These are phyloP conservation scores for Neonectria faginata DNA, from an alignment of 2,329 filamentous ascomycete genomes.

Conservation along the genomic window DNA sequence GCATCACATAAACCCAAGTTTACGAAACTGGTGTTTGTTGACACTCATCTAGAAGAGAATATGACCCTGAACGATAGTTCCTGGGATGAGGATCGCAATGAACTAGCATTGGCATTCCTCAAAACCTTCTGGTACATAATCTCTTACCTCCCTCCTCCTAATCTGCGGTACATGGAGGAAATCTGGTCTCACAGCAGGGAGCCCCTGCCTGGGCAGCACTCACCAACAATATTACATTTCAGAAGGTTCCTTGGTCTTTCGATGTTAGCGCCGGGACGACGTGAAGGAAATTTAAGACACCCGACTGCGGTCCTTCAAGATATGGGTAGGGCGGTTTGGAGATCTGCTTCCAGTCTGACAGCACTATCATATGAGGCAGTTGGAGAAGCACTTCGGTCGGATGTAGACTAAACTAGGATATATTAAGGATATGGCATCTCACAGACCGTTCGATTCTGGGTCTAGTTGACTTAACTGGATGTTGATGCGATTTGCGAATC, in stretches of 20 bases:
- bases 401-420: background rate
- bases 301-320: background rate
- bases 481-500: background rate
- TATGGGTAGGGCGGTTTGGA: background rate
- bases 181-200: no score
- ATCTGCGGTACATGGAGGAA: background rate
- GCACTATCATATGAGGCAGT: background rate
- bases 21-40: background rate
- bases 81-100: background rate
- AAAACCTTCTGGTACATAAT: background rate
- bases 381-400: background rate
- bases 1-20: background rate
- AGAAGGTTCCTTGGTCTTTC: no score
- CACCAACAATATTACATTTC: no score
- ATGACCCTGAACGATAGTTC: background rate
- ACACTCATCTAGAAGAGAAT: background rate
- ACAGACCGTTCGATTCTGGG: background rate
- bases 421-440: background rate
- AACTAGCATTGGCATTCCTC: background rate
- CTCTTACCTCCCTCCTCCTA: background rate
- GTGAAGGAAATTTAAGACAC: background rate
- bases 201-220: no score
- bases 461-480: background rate
- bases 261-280: background rate
- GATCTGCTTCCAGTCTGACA: background rate